These are phyloP conservation scores for Vitis rupestris DNA, from an alignment of 164 flowering plant genomes.

Conservation along the genomic window DNA sequence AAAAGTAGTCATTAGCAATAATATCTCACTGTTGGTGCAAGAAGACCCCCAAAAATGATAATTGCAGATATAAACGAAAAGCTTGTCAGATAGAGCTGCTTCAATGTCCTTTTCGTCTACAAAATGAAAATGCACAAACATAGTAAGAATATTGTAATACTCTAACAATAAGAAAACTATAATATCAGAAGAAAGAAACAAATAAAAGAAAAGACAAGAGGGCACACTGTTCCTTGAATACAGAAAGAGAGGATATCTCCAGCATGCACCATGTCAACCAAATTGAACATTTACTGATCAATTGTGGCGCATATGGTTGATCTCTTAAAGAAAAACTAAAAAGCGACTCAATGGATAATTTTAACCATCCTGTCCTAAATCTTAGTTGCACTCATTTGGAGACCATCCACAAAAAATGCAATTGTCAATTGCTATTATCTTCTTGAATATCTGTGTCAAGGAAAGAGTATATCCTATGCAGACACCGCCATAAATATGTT, in stretches of 20 bases:
- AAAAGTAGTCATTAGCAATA: not conserved
- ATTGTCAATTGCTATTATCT: too few species aligned
- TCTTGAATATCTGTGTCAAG: too few species aligned
- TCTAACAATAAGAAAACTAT: not conserved
- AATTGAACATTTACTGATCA: not conserved
- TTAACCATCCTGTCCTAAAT: too few species aligned
- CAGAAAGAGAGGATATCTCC: not conserved
- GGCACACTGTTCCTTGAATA: not conserved
- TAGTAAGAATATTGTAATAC: conserved; percentile 2
- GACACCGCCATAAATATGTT: too few species aligned
- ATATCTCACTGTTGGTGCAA: conserved; percentile 81
- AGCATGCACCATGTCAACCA: not conserved
- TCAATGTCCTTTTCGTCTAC: conserved; percentile 74
- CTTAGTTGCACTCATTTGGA: too few species aligned
- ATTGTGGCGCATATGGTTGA: not conserved
- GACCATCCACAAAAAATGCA: too few species aligned
- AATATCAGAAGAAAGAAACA: not conserved
- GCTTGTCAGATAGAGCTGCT: conserved; percentile 72
- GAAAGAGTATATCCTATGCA: too few species aligned
- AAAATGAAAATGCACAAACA: conserved; percentile 2
- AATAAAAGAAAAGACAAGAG: not conserved
- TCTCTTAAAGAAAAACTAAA: too few species aligned
- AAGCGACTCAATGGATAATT: too few species aligned
- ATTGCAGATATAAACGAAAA: conserved; percentile 70
- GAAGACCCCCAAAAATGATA: conserved; percentile 81